These are phyloP conservation scores for Hypocreales sp. DNA, from an alignment of 2,329 filamentous ascomycete species.

Conservation along the genomic window DNA sequence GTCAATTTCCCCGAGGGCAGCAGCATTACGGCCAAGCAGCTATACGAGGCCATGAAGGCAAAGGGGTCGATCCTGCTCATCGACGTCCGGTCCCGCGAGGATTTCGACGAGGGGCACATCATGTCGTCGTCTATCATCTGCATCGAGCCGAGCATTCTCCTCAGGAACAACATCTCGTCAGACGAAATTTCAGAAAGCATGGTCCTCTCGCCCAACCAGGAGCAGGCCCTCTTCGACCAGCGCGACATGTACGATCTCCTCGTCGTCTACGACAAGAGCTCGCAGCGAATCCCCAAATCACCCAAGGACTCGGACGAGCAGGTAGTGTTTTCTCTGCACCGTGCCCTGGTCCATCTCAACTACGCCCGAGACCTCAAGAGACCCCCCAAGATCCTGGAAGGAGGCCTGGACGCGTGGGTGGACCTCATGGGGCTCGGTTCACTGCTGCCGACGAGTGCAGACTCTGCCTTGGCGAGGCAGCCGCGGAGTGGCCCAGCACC, in stretches of 20 bases:
- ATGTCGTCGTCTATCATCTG: conserved; percentile 74
- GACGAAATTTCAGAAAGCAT: conserved; percentile 50
- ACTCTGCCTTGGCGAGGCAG: conserved; percentile 5
- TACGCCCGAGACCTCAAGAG: conserved; percentile 59
- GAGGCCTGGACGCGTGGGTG: conserved; percentile 76
- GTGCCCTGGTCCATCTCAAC: conserved; percentile 73
- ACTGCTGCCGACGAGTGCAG: conserved; percentile 28
- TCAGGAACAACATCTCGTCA: conserved; percentile 51
- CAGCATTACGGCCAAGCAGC: conserved; percentile 50
- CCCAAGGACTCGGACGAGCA: conserved; percentile 23
- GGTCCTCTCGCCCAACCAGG: conserved; percentile 55
- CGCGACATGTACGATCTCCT: conserved; percentile 70
- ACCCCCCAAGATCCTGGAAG: conserved; percentile 61
- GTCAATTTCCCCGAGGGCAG: conserved; percentile 36
- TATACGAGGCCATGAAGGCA: conserved; percentile 52
- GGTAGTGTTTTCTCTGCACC: conserved; percentile 57
- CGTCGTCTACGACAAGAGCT: conserved; percentile 73
- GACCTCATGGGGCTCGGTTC: conserved; percentile 63
- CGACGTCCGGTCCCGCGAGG: conserved; percentile 65
- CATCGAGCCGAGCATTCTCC: conserved; percentile 62
- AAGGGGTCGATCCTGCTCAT: conserved; percentile 58
- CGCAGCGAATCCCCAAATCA: conserved; percentile 31
- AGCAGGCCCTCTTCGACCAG: conserved; percentile 57
- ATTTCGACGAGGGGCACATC: conserved; percentile 82
- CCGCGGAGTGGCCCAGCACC: conserved; percentile 12